Conservation (phyloP, 768 basidiomycete species). For the Termitomyces titanicus region DNA sequence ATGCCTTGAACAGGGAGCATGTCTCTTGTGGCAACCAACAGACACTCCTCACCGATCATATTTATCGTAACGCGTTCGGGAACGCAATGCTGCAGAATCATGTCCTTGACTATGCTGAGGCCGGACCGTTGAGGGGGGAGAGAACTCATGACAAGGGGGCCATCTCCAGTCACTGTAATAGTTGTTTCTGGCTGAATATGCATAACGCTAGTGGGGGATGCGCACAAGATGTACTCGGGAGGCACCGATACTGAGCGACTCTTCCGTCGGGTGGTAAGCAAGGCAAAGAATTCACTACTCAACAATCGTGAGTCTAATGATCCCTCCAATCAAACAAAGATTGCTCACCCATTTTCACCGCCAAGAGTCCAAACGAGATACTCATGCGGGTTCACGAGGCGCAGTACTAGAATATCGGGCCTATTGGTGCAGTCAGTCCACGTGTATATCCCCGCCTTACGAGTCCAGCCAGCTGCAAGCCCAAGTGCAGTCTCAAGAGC, state of each 20-base stretch:
- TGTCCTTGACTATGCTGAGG: constrained; percentile 10
- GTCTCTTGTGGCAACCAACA: constrained; percentile 5
- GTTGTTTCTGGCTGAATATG: constrained; percentile 21
- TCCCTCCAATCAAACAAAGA: neutral
- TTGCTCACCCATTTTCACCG: constrained; percentile 17
- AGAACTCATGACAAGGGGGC: constrained; percentile 21
- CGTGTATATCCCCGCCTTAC: neutral
- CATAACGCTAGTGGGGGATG: constrained; percentile 24
- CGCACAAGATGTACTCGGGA: constrained; percentile 26
- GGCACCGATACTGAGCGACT: constrained; percentile 14
- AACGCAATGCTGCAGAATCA: constrained; percentile 10
- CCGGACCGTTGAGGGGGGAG: constrained; percentile 12
- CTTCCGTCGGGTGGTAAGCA: constrained; percentile 27
- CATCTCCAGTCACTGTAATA: constrained; percentile 25
- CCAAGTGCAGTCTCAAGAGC: constrained; percentile 16
- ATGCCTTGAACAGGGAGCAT: constrained; percentile 8
- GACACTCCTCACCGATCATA: neutral
- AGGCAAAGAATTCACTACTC: constrained; percentile 21
- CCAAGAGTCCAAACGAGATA: constrained; percentile 21
- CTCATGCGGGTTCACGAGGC: constrained; percentile 17
- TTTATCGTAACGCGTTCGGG: constrained; percentile 1
- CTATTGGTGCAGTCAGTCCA: neutral
- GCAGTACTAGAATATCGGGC: constrained; percentile 10
- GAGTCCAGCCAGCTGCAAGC: constrained; percentile 20
- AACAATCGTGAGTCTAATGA: constrained; percentile 7